A percentile compares a stretch with the other conserved stretches of the same genome.
These are phyloP conservation scores for Hyphopichia burtonii DNA, from an alignment of 1,139 yeast genomes.

Conservation along the genomic window DNA sequence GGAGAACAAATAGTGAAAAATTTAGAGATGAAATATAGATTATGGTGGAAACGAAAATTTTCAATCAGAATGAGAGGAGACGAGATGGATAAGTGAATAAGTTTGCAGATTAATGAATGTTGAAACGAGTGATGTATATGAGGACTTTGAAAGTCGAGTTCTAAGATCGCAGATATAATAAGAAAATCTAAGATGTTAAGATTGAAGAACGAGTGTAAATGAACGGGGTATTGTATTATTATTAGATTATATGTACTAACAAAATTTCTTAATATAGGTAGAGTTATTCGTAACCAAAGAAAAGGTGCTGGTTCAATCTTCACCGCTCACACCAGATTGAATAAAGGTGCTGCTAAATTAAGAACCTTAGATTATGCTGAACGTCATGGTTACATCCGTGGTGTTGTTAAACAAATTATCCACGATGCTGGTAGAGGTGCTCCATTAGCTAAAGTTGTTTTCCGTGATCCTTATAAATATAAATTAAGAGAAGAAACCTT, in stretches of 20 bases:
- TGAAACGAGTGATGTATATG: no score
- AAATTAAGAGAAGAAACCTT: constrained; percentile 97
- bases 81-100: no score
- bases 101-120: no score
- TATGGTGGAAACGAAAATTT: no score
- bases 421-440: constrained; percentile 99
- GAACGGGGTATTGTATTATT: no score
- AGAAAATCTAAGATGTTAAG: no score
- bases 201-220: no score
- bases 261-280: constrained; percentile 58
- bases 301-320: constrained; percentile 99
- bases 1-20: neutral
- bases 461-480: constrained; percentile 99
- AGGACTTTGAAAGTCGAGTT: no score
- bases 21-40: no score
- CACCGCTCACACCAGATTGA: constrained; percentile 99
- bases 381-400: constrained; percentile 99
- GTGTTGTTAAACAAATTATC: constrained; percentile 96
- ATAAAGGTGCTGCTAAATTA: constrained; percentile 99
- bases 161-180: no score
- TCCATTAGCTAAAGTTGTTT: constrained; percentile 97
- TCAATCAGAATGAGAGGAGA: no score
- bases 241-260: neutral
- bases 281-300: constrained; percentile 99
- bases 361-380: constrained; percentile 99